Conservation (phyloP, 306 rosid species). For the Rubus parviflorus region DNA sequence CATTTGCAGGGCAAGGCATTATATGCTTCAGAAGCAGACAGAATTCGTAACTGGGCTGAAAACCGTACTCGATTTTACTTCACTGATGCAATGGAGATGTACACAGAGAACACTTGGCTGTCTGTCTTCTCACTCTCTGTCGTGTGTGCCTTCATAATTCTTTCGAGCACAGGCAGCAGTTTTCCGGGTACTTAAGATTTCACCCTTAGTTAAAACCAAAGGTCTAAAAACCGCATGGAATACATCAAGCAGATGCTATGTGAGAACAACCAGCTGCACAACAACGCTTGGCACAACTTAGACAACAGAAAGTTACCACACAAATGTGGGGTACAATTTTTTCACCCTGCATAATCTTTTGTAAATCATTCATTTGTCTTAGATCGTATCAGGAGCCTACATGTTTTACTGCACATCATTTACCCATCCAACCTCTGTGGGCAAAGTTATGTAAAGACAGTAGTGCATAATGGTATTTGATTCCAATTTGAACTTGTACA, state of each 20-base stretch:
- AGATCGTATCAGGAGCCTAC: conserved; percentile 13
- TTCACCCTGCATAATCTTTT: conserved; percentile 27
- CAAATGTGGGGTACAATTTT: conserved; percentile 29
- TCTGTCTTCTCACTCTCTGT: conserved; percentile 93
- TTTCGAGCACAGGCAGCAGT: conserved; percentile 72
- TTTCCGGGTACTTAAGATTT: conserved; percentile 59
- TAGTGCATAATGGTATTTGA: not conserved
- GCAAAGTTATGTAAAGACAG: conserved; percentile 12
- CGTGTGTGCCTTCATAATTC: conserved; percentile 91
- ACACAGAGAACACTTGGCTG: conserved; percentile 87
- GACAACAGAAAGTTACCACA: conserved; percentile 16
- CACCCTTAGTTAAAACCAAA: not conserved
- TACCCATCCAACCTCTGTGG: not conserved
- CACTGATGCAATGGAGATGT: conserved; percentile 95
- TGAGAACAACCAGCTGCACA: conserved; percentile 15
- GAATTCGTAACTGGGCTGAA: conserved; percentile 95
- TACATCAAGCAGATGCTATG: not conserved
- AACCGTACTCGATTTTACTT: conserved; percentile 77
- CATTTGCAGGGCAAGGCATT: conserved; percentile 77
- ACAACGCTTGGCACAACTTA: conserved; percentile 27
- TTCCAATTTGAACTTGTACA: not conserved
- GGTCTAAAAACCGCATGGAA: not conserved
- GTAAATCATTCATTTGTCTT: conserved; percentile 19
- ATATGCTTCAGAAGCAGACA: conserved; percentile 87
- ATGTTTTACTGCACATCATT: conserved; percentile 3